Percentiles rank a stretch among this genome's conserved stretches.
These are phyloP conservation scores for Micromonas commoda DNA, from an alignment of 139 green algal species.

Conservation along the genomic window DNA sequence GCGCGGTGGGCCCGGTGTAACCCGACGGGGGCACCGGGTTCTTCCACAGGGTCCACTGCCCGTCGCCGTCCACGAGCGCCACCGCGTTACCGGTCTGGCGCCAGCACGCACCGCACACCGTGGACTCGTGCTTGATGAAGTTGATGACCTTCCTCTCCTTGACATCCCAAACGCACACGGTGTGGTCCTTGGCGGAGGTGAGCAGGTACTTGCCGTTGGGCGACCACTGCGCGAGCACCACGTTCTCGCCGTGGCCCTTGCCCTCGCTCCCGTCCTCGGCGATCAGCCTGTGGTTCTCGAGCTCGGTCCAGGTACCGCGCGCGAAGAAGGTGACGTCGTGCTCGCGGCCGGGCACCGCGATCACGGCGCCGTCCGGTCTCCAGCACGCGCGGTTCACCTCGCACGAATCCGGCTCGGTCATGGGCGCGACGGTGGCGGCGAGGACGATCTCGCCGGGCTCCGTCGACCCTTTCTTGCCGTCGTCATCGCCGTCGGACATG, in stretches of 20 bases:
- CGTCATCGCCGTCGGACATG: neutral
- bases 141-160: conserved; percentile 28
- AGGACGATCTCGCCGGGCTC: conserved; percentile 28
- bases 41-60: conserved; percentile 56
- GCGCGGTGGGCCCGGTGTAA: neutral
- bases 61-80: conserved; percentile 50
- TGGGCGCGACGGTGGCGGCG: neutral
- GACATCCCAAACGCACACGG: conserved; percentile 65
- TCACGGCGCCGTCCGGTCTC: conserved; percentile 33
- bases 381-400: conserved; percentile 30
- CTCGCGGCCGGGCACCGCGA: conserved; percentile 30
- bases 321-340: conserved; percentile 33
- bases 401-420: neutral
- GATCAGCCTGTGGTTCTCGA: neutral
- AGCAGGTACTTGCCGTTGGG: conserved; percentile 72
- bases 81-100: conserved; percentile 59
- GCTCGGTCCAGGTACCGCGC: conserved; percentile 17
- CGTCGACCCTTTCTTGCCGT: neutral
- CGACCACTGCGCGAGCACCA: conserved; percentile 59
- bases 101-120: conserved; percentile 57
- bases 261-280: neutral
- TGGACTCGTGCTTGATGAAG: conserved; percentile 2
- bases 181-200: conserved; percentile 49
- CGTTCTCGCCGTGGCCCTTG: conserved; percentile 41
- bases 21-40: conserved; percentile 42